Base-by-base conservation (phyloP, 768 basidiomycete species). In the Ephemerocybe angulata region DNA sequence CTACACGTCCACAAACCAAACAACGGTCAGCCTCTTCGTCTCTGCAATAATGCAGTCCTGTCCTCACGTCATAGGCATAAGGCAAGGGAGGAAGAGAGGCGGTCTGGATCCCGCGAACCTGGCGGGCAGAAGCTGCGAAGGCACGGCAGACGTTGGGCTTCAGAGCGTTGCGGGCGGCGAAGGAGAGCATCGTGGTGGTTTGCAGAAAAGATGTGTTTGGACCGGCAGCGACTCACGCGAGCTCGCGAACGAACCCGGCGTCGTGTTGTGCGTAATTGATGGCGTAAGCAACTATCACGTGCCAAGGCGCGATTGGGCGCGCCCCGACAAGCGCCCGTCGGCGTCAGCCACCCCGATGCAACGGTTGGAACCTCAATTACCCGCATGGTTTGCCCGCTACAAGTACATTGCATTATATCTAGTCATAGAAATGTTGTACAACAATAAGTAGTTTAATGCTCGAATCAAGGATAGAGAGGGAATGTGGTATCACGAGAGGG, bases 101-200 rank as follows among this genome's bases (percentile, higher is more conserved):
- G 64, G 30, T 53, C 61, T 61, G 58, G 57, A 63, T 3, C 63
- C 66, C 53, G 7, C 42, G 53, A 35, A 27, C 50, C 43, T 41
- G 22, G 29, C 52, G 62, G 13, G n/a, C 35, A 35, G 31, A 84
- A 73, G 74, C 72, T 2, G 69, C 71, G 53, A 83, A 75, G 15
- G 78, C 56, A 50, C 84, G 81, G 30, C 76, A 60, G 42, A 81
- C 19, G 48, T 42, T 24, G 49, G 50, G 47, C 11, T 37, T 49
- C 38, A 50, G 31, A 44, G 5, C 30, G 12, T n/a, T 37, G 31
- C 30, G 38, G 46, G 40, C 42, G 46, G 42, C 42, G 30, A 29
- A 12, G 6, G 49, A 41, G 29, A 56, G 28, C 55, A 51, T 56
- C 24, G 30, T 44, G 29, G 35, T n/a, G 15, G 21, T 44, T 31